Percentiles rank a stretch among this genome's conserved stretches.
These are phyloP conservation scores for Lichtheimia ornata DNA, from an alignment of 371 early-diverging fungal species.

Conservation along the genomic window DNA sequence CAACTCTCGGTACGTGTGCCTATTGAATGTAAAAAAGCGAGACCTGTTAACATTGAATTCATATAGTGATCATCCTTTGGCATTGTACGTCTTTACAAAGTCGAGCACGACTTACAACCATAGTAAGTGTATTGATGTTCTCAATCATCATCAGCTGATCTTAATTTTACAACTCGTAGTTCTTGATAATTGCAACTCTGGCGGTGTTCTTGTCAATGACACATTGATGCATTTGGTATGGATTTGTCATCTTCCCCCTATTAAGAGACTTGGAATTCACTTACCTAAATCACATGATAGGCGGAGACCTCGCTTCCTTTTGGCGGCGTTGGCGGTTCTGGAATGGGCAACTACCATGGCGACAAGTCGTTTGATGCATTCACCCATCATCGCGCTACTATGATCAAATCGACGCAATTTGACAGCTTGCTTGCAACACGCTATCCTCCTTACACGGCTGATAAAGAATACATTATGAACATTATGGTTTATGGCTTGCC, in stretches of 20 bases:
- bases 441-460: conserved; percentile 52
- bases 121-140: conserved; percentile 18
- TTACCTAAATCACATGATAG: not conserved
- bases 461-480: conserved; percentile 30
- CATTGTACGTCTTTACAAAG: conserved; percentile 64
- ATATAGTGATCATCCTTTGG: conserved; percentile 64
- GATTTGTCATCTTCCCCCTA: too few relatives aligned
- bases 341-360: conserved; percentile 83
- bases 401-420: conserved; percentile 51
- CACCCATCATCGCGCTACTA: conserved; percentile 61
- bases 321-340: conserved; percentile 86
- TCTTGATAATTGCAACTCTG: conserved; percentile 56
- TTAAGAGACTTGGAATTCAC: too few relatives aligned
- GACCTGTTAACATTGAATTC: not conserved
- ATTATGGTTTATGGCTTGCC: conserved; percentile 35
- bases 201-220: conserved; percentile 74
- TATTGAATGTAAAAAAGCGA: too few relatives aligned
- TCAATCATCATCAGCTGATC: not conserved
- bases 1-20: conserved; percentile 23
- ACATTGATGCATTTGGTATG: conserved; percentile 54
- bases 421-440: conserved; percentile 44
- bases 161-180: conserved; percentile 1
- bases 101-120: conserved; percentile 32
- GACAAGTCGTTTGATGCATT: conserved; percentile 74
- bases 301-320: conserved; percentile 68